phyloP scores from a whole-genome alignment of 148 eudicot genomes.

The Vaccinium corymbosum region DNA sequence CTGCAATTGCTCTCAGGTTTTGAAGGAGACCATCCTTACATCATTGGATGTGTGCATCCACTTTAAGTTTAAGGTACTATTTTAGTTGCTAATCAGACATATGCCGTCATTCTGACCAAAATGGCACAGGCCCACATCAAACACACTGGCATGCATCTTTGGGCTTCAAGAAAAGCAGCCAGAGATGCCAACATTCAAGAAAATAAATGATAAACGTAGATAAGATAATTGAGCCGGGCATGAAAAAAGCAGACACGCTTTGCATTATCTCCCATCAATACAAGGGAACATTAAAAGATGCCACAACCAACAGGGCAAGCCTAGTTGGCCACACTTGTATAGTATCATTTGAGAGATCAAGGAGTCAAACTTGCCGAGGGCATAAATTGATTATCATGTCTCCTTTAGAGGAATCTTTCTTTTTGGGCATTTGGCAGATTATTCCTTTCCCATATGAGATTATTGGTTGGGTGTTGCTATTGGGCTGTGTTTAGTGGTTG shows the following conservation, averaged over 20 bases:
- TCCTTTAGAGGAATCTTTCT: not conserved
- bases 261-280: not conserved
- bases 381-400: not conserved
- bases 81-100: not conserved
- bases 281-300: not conserved
- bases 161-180: not conserved
- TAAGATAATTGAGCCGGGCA: not conserved
- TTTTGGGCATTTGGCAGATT: not conserved
- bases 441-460: not conserved
- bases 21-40: not conserved
- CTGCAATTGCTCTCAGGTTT: not conserved
- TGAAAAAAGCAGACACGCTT: not conserved
- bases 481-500: not conserved
- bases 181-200: not conserved
- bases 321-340: not conserved
- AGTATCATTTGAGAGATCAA: not conserved
- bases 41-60: conserved; percentile 2
- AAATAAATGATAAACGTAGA: not conserved
- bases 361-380: not conserved
- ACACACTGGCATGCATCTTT: not conserved
- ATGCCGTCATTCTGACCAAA: not conserved
- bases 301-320: not conserved
- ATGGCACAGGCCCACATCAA: not conserved
- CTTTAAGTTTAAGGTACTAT: not conserved
- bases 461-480: not conserved